These are phyloP conservation scores for Wickerhamomyces sp. DNA, from an alignment of 1,139 yeast genomes.

Conservation along the genomic window DNA sequence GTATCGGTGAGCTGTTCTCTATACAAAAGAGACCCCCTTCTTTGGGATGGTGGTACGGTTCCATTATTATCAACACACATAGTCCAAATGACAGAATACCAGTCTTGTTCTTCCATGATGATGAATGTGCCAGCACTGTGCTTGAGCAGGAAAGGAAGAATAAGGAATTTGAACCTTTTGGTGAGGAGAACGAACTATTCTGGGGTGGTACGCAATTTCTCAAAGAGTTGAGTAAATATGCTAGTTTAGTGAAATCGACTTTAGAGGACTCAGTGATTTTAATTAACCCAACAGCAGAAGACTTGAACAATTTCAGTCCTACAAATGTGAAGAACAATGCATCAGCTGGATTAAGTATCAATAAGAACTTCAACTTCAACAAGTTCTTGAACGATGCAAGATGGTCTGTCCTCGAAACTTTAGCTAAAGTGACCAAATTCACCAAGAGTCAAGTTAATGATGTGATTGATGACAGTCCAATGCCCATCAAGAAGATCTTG, in stretches of 20 bases:
- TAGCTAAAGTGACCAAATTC: constrained; percentile 71
- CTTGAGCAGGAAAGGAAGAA: constrained; percentile 54
- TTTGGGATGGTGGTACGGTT: constrained; percentile 89
- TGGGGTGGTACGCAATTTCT: constrained; percentile 93
- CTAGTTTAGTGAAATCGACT: constrained; percentile 63
- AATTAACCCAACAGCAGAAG: constrained; percentile 77
- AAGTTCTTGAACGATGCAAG: constrained; percentile 62
- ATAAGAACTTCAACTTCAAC: constrained; percentile 35
- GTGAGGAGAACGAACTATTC: constrained; percentile 49
- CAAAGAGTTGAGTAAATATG: constrained; percentile 45
- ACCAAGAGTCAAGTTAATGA: constrained; percentile 36
- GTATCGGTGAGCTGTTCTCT: constrained; percentile 62
- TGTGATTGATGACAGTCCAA: constrained; percentile 64
- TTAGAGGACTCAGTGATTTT: constrained; percentile 69
- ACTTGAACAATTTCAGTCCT: constrained; percentile 75
- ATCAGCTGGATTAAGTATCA: constrained; percentile 19
- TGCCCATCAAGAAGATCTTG: constrained; percentile 56
- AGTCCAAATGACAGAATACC: constrained; percentile 61
- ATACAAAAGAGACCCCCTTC: constrained; percentile 82
- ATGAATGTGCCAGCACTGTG: constrained; percentile 72
- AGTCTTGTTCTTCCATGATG: constrained; percentile 87
- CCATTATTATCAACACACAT: constrained; percentile 66
- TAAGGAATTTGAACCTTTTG: constrained; percentile 72
- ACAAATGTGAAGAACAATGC: constrained; percentile 29
- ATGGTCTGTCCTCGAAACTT: constrained; percentile 82